phyloP scores from a whole-genome alignment of 192 early-diverging fungal species.

The Entomortierella parvispora region DNA sequence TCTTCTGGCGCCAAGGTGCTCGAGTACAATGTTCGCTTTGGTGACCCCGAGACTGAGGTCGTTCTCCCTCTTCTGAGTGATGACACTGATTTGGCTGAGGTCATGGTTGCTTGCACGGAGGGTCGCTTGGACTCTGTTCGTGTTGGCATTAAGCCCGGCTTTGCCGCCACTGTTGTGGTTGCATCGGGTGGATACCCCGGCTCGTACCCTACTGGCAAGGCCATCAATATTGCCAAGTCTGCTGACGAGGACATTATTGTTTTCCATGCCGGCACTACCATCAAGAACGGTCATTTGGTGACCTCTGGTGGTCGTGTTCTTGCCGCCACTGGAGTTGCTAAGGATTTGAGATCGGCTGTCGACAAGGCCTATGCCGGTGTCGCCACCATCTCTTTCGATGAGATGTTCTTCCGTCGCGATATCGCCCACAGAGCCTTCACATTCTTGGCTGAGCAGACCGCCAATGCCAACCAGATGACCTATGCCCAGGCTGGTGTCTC shows the following conservation, averaged over 20 bases:
- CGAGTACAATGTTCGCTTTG: constrained; percentile 98
- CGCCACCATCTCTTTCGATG: constrained; percentile 79
- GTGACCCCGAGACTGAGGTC: constrained; percentile 98
- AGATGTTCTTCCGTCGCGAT: constrained; percentile 90
- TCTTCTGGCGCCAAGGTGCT: constrained; percentile 91
- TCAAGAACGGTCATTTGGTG: constrained; percentile 66
- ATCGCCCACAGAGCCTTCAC: constrained; percentile 82
- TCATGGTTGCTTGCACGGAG: constrained; percentile 88
- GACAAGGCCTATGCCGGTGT: constrained; percentile 80
- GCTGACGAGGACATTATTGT: constrained; percentile 60
- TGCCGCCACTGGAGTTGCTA: constrained; percentile 86
- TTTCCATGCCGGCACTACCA: constrained; percentile 94
- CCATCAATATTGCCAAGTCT: constrained; percentile 70
- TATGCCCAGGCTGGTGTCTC: constrained; percentile 97
- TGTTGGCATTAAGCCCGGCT: constrained; percentile 75
- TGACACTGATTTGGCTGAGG: constrained; percentile 85
- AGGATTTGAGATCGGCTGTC: constrained; percentile 81
- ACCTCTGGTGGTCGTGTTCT: constrained; percentile 97
- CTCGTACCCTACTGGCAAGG: constrained; percentile 81
- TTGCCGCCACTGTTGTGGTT: constrained; percentile 91
- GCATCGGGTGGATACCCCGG: constrained; percentile 96
- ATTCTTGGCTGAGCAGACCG: constrained; percentile 44
- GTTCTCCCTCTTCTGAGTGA: constrained; percentile 91
- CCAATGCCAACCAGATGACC: constrained; percentile 66
- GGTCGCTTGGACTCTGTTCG: constrained; percentile 90